Evolutionary conservation across 2,329 filamentous ascomycete species (phyloP).

Genomic region (Cordyceps javanica): DNA sequence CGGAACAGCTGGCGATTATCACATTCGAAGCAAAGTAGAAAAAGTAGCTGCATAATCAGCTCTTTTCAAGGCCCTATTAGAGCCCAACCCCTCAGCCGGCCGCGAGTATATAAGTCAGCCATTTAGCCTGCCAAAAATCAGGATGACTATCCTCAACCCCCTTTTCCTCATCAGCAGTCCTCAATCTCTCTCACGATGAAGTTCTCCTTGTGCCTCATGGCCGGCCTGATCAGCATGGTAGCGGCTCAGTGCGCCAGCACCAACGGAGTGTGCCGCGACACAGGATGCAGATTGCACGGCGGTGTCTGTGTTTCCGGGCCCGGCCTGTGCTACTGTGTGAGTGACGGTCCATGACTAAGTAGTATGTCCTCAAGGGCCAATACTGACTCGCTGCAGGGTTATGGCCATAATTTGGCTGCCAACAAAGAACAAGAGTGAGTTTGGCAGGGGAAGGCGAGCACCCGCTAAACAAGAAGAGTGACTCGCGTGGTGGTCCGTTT

Average conservation of each 20-base stretch:
- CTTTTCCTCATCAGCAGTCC: too few relatives aligned
- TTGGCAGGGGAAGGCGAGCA: background rate
- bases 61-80: too few relatives aligned
- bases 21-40: too few relatives aligned
- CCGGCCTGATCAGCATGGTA: background rate
- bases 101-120: too few relatives aligned
- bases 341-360: background rate
- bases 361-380: background rate
- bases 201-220: background rate
- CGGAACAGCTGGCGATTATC: background rate
- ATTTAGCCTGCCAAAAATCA: background rate
- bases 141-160: background rate
- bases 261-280: background rate
- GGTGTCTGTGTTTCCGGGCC: background rate
- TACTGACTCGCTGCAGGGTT: background rate
- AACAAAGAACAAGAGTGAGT: background rate
- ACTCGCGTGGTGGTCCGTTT: background rate
- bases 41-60: too few relatives aligned
- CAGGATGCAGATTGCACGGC: background rate
- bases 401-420: background rate
- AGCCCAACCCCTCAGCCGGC: too few relatives aligned
- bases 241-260: background rate
- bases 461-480: background rate
- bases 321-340: background rate
- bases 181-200: background rate